Conservation (phyloP, 371 early-diverging fungal species). For the Haplosporangium sp. region DNA sequence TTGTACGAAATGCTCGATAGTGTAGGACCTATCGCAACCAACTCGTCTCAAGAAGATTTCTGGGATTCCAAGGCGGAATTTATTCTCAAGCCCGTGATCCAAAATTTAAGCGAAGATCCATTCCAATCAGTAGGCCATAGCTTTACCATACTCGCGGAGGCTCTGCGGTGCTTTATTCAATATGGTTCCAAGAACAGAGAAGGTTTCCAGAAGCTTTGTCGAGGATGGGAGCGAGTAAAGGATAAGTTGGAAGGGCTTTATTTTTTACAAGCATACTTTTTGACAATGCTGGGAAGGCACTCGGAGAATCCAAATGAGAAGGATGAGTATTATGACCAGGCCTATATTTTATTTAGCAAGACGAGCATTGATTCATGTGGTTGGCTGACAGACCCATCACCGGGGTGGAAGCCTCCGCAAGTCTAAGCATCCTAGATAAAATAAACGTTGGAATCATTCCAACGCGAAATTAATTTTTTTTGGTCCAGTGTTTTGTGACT, state of each 20-base stretch:
- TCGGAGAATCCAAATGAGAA: constrained; percentile 10
- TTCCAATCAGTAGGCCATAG: constrained; percentile 1
- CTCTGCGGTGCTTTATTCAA: constrained; percentile 13
- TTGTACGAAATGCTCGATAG: no score
- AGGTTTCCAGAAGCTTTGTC: constrained; percentile 21
- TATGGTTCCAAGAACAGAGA: constrained; percentile 14
- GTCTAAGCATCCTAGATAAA: background rate
- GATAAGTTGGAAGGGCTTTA: constrained; percentile 20
- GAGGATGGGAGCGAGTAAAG: constrained; percentile 15
- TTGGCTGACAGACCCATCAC: constrained; percentile 30
- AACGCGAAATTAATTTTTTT: no score
- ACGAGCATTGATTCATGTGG: constrained; percentile 35
- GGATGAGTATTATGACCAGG: constrained; percentile 21
- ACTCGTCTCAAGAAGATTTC: background rate
- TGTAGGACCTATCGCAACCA: background rate
- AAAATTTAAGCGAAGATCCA: constrained; percentile 20
- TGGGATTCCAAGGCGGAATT: background rate
- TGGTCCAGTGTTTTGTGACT: no score
- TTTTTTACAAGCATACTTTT: constrained; percentile 39
- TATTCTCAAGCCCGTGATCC: background rate
- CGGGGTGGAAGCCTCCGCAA: constrained; percentile 12
- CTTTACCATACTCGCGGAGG: constrained; percentile 23
- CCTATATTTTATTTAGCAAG: constrained; percentile 11
- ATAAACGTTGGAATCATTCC: no score
- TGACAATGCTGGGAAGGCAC: constrained; percentile 28